Conservation (phyloP, 768 basidiomycete species). For the Mycena sanguinolenta region DNA sequence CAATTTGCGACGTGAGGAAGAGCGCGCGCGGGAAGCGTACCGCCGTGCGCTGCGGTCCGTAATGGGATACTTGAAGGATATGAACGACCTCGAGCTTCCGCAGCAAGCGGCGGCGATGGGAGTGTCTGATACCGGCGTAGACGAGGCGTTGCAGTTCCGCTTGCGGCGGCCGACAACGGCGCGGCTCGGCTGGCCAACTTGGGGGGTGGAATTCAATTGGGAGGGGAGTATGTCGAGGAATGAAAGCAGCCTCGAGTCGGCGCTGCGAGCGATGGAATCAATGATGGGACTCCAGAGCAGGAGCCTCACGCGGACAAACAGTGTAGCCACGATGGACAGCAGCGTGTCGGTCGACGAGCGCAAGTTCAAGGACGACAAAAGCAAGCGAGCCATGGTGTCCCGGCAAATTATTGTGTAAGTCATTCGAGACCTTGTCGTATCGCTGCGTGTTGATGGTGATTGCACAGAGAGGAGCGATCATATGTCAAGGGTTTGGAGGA, state of each 20-base stretch:
- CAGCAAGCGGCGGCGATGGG: conserved; percentile 71
- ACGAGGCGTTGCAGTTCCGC: conserved; percentile 58
- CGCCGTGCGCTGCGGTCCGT: conserved; percentile 88
- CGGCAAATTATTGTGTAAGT: conserved; percentile 93
- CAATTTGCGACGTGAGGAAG: conserved; percentile 74
- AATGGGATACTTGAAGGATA: conserved; percentile 96
- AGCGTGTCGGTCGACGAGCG: conserved; percentile 82
- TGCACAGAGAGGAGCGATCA: conserved; percentile 86
- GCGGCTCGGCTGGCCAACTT: too few species aligned
- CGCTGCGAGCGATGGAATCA: conserved; percentile 76
- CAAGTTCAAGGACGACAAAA: conserved; percentile 92
- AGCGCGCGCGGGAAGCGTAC: conserved; percentile 77
- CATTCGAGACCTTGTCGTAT: conserved; percentile 4
- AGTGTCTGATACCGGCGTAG: conserved; percentile 67
- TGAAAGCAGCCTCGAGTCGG: conserved; percentile 57
- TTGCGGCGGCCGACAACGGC: conserved; percentile 83
- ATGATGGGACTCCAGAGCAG: conserved; percentile 72
- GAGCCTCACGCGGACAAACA: conserved; percentile 73
- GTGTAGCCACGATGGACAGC: conserved; percentile 83
- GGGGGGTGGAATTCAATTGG: conserved; percentile 66
- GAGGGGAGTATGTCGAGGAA: conserved; percentile 69
- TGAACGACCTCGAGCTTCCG: conserved; percentile 89
- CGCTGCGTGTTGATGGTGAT: conserved; percentile 37
- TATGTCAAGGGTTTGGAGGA: conserved; percentile 96
- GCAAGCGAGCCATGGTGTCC: conserved; percentile 85